Evolutionary conservation across 495 filamentous ascomycete species (phyloP), one percentile per base, ranked within the genome.

Genomic region (Aspergillus funiculosus): DNA sequence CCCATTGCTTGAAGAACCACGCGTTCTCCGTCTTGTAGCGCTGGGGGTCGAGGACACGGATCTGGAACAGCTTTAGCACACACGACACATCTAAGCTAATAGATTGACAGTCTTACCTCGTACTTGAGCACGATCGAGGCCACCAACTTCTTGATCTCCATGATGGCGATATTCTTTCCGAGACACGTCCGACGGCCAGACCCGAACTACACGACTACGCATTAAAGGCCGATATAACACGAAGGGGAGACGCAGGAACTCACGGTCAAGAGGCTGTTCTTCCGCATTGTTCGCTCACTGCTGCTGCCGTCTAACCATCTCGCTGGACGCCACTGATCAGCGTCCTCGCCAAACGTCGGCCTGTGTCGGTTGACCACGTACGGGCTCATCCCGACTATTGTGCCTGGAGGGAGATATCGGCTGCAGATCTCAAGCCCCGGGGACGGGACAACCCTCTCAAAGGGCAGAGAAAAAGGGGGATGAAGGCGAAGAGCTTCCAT

Each of bases 401-500:
- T 59, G 6, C 59, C 59, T n/a, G 19, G 44, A 4, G 43, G 39
- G n/a, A 62, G 46, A 20, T 41, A 48, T 8, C 9, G 22, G 2
- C 44, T 51, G 35, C 53, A 57, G 17, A 66, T 51, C 11, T 40
- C 54, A 13, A 62, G 32, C 6, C 64, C 67, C 0, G 48, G 56
- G 8, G 56, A 37, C 1, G 68, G 67, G 3, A 71, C 62, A 11
- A 71, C 44, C 0, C 70, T 57, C 48, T 71, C 69, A 37, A 71
- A 53, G 4, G 63, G 64, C 1, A 66, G 52, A 4, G 47, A 45
- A 31, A 74, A 61, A 4, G 66, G 61, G 3, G 70, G 71, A 43
- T 72, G 66, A 10, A 71, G 55, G 17, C 81, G 73, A 57, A 82
- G 74, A 1, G 74, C 71, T 56, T 85, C 82, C 48, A 78, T 79